Evolutionary conservation across 257 asterid genomes (phyloP).

Genomic region (Haberlea rhodopensis): DNA sequence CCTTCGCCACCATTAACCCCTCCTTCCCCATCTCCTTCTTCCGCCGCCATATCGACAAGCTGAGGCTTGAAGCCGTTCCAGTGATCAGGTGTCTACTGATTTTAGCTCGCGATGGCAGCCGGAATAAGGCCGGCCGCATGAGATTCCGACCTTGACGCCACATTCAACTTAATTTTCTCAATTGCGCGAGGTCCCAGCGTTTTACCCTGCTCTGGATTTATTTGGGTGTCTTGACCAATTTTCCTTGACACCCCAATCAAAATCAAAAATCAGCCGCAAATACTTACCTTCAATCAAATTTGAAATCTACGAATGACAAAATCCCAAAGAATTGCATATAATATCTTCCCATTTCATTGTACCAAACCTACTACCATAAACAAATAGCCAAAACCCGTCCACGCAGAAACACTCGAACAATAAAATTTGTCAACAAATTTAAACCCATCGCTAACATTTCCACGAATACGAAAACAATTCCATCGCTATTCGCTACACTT

Average conservation of each 20-base stretch:
- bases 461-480: no score
- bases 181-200: background rate
- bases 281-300: background rate
- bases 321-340: background rate
- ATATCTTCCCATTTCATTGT: background rate
- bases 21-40: constrained; percentile 94
- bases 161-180: constrained; percentile 28
- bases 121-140: constrained; percentile 27
- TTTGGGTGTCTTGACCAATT: no score
- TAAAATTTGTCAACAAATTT: background rate
- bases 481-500: no score
- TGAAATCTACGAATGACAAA: background rate
- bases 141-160: constrained; percentile 45
- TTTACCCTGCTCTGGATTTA: no score
- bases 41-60: constrained; percentile 91
- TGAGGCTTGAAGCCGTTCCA: constrained; percentile 53
- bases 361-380: background rate
- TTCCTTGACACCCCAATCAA: no score
- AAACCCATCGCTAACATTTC: background rate
- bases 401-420: background rate
- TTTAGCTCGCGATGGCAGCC: constrained; percentile 20
- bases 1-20: constrained; percentile 85
- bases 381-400: background rate
- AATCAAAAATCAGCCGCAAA: no score
- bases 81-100: constrained; percentile 28